These are phyloP conservation scores for Tricholoma sp. DNA, from an alignment of 768 basidiomycete species.

Conservation along the genomic window DNA sequence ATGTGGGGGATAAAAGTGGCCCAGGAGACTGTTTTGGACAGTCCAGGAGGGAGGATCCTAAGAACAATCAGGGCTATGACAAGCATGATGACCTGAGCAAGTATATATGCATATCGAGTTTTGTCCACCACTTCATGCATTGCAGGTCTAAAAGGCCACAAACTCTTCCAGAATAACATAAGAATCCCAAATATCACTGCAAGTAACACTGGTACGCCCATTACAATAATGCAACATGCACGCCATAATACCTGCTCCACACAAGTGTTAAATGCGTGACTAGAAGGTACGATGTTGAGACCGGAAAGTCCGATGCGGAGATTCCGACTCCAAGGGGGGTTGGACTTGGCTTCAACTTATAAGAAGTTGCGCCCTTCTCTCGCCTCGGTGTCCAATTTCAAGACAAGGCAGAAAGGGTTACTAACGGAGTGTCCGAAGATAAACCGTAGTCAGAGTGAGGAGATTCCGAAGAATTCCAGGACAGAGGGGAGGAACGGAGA, in stretches of 20 bases:
- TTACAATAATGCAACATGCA: neutral
- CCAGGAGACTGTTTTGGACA: neutral
- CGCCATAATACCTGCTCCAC: neutral
- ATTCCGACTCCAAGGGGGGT: too few relatives aligned
- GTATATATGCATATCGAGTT: neutral
- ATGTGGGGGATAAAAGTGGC: slow-evolving; percentile 1
- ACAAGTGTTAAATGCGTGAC: too few relatives aligned
- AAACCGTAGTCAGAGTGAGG: too few relatives aligned
- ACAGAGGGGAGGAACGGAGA: too few relatives aligned
- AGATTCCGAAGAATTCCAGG: too few relatives aligned
- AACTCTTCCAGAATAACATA: neutral
- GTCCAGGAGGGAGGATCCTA: neutral
- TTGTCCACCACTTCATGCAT: neutral
- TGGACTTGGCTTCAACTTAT: too few relatives aligned
- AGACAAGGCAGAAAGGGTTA: too few relatives aligned
- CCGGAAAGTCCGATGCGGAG: too few relatives aligned
- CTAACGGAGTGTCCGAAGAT: too few relatives aligned
- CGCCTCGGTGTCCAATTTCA: too few relatives aligned
- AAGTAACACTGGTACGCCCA: neutral
- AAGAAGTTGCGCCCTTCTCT: too few relatives aligned
- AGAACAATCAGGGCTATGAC: neutral
- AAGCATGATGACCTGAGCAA: neutral
- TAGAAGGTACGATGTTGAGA: too few relatives aligned
- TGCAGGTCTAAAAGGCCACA: neutral
- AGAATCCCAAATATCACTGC: neutral